Evolutionary conservation across 805 yeast genomes (phyloP).

Genomic region (Metschnikowia baotianmanensis): DNA sequence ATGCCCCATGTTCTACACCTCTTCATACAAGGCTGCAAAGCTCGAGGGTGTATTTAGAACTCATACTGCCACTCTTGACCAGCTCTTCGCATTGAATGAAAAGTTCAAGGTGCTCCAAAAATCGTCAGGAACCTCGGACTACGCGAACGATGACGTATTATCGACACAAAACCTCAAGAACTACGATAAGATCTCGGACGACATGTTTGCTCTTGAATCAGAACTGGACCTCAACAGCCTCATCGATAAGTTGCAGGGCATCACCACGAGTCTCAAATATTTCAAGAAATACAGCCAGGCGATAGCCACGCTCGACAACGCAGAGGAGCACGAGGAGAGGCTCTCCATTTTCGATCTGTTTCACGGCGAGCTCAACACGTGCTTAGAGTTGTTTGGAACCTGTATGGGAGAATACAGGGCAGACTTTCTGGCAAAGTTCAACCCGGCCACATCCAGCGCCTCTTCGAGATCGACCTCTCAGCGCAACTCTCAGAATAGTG

Average conservation of each 20-base stretch:
- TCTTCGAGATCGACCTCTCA: constrained; percentile 20
- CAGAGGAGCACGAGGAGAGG: constrained; percentile 37
- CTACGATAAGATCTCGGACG: background rate
- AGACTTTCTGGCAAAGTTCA: constrained; percentile 7
- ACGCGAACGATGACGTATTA: constrained; percentile 17
- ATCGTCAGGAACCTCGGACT: constrained; percentile 12
- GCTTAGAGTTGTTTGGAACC: constrained; percentile 32
- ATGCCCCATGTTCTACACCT: constrained; percentile 6
- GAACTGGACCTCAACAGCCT: constrained; percentile 25
- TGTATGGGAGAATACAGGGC: constrained; percentile 26
- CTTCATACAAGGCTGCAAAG: constrained; percentile 19
- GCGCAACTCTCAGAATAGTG: constrained; percentile 19
- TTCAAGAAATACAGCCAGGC: constrained; percentile 39
- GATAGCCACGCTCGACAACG: constrained; percentile 22
- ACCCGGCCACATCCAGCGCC: constrained; percentile 7
- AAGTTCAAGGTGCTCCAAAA: constrained; percentile 22
- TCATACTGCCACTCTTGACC: constrained; percentile 24
- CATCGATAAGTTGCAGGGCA: constrained; percentile 29
- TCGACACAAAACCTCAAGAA: background rate
- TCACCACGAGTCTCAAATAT: constrained; percentile 35
- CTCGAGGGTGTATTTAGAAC: constrained; percentile 23
- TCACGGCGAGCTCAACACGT: constrained; percentile 27
- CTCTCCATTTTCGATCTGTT: constrained; percentile 37
- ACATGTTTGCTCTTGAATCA: constrained; percentile 8
- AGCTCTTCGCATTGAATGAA: constrained; percentile 25